Percentiles rank a stretch among this genome's conserved stretches.
phyloP scores from a whole-genome alignment of 1,284 basidiomycete species.

The Cystobasidium slooffiae region DNA sequence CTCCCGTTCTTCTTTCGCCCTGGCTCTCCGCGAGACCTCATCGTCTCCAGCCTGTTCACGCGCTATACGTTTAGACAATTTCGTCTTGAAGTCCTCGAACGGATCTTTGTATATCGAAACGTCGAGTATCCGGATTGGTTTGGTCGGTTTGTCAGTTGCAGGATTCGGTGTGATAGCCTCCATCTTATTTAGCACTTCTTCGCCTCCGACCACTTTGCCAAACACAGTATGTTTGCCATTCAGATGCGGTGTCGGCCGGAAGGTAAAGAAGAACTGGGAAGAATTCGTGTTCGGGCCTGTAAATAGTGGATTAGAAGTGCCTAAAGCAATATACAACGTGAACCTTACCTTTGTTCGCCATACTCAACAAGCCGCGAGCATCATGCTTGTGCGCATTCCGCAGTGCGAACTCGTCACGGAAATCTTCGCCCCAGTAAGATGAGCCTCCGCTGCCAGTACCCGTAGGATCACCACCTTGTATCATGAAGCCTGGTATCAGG shows the following conservation, averaged over 20 bases:
- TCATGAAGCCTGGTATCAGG: slow-evolving; percentile 96
- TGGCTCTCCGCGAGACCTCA: slow-evolving; percentile 41
- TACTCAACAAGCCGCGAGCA: slow-evolving; percentile 74
- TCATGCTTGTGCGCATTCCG: slow-evolving; percentile 64
- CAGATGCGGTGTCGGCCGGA: slow-evolving; percentile 76
- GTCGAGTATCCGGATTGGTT: slow-evolving; percentile 71
- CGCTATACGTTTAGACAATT: slow-evolving; percentile 70
- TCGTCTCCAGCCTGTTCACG: slow-evolving; percentile 63
- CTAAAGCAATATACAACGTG: slow-evolving; percentile 59
- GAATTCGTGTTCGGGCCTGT: slow-evolving; percentile 43
- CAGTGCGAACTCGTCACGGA: slow-evolving; percentile 86
- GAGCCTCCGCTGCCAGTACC: slow-evolving; percentile 92
- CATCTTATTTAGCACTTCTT: slow-evolving; percentile 81
- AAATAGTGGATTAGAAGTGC: slow-evolving; percentile 55
- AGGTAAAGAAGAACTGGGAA: slow-evolving; percentile 70
- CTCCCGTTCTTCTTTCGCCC: slow-evolving; percentile 60
- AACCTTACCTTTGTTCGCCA: slow-evolving; percentile 89
- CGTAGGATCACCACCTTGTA: slow-evolving; percentile 80
- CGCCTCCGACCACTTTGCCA: slow-evolving; percentile 92
- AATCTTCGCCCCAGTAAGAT: slow-evolving; percentile 93
- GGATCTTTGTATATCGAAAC: slow-evolving; percentile 67
- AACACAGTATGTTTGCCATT: slow-evolving; percentile 82
- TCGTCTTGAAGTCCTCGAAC: slow-evolving; percentile 78
- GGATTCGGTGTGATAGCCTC: slow-evolving; percentile 80
- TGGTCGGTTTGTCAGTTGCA: slow-evolving; percentile 82